These are phyloP conservation scores for Phytopythium litorale DNA, from an alignment of 352 stramenopile species.

Conservation along the genomic window DNA sequence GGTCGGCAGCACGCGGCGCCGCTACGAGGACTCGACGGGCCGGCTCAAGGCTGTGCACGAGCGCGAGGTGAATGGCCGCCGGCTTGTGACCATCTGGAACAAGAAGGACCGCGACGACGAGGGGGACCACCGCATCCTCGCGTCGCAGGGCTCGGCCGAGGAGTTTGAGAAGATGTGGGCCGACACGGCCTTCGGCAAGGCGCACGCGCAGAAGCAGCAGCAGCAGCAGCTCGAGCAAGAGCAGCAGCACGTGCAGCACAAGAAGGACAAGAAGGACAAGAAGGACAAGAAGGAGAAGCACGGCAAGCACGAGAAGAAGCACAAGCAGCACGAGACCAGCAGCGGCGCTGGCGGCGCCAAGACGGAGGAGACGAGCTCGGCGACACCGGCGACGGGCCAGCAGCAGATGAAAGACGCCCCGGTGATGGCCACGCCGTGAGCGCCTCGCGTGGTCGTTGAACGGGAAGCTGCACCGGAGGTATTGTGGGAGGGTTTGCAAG, in stretches of 20 bases:
- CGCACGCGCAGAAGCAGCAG: conserved; percentile 44
- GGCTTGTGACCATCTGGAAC: conserved; percentile 77
- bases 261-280: background rate
- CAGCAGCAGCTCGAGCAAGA: conserved; percentile 14
- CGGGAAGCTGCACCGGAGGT: too few species aligned
- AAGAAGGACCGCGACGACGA: conserved; percentile 58
- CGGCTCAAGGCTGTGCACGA: conserved; percentile 82
- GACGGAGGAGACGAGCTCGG: background rate
- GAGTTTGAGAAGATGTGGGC: conserved; percentile 79
- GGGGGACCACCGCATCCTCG: conserved; percentile 60
- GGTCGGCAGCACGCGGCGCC: conserved; percentile 65
- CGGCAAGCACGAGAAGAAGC: background rate
- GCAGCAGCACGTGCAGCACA: background rate
- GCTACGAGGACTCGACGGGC: conserved; percentile 80
- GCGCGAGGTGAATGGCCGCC: conserved; percentile 55
- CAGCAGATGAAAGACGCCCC: background rate
- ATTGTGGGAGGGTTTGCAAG: too few species aligned
- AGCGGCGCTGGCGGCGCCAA: background rate
- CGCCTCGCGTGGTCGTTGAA: too few species aligned
- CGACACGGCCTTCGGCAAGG: conserved; percentile 66
- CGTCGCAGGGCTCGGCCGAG: conserved; percentile 44
- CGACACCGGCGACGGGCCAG: background rate
- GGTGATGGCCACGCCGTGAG: background rate
- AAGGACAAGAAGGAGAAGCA: background rate
- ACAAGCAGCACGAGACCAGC: background rate